Conservation (phyloP, 345 rosid species). For the Euphorbia lathyris region DNA sequence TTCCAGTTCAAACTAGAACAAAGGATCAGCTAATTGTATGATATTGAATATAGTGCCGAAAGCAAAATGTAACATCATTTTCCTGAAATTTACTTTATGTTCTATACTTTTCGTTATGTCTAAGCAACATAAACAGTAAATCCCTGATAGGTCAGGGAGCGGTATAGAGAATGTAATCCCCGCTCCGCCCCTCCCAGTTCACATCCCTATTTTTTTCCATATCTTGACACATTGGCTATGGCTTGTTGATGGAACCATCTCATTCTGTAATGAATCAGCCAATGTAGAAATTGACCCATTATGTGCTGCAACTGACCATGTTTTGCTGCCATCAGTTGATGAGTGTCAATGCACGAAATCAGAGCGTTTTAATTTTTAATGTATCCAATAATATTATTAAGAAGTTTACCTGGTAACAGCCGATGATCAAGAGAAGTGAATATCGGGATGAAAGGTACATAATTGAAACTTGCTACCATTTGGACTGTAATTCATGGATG, state of each 20-base stretch:
- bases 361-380: too few species aligned
- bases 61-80: background rate
- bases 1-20: slow-evolving; percentile 11
- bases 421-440: too few species aligned
- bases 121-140: background rate
- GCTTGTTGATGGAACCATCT: slow-evolving; percentile 34
- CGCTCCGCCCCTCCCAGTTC: too few species aligned
- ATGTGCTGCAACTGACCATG: slow-evolving; percentile 26
- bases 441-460: too few species aligned
- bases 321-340: slow-evolving; percentile 22
- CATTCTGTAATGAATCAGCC: slow-evolving; percentile 21
- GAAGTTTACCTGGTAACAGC: too few species aligned
- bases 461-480: too few species aligned
- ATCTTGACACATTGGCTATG: slow-evolving; percentile 34
- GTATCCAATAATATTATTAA: too few species aligned
- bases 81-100: background rate
- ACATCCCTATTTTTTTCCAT: too few species aligned
- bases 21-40: background rate
- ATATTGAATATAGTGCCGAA: background rate
- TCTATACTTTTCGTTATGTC: background rate
- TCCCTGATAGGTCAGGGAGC: too few species aligned
- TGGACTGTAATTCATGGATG: too few species aligned
- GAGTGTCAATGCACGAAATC: too few species aligned
- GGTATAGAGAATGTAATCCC: too few species aligned
- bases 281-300: slow-evolving; percentile 22